Base-by-base conservation (phyloP, 225 moss, liverwort and hornwort species). In the Climacium dendroides region DNA sequence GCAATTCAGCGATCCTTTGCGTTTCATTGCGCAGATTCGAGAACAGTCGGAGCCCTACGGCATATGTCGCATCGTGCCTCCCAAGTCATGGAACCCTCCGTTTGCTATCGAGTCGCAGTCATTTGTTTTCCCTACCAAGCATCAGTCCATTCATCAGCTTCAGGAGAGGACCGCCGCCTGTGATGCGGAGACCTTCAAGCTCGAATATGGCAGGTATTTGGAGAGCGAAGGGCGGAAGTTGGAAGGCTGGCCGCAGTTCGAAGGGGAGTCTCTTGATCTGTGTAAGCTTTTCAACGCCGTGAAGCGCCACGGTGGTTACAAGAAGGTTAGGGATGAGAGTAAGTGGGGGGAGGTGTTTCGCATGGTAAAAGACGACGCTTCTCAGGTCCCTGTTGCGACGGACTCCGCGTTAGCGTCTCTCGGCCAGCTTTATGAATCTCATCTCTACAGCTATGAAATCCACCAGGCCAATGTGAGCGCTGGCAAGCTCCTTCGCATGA, bases 71-170 rank as follows among this genome's bases (percentile, higher is more conserved):
- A 96, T 98, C 94, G 96, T 98, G 55, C 98, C 98, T 83, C 98
- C 98, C 39, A 74, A 65, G 85, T 95, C 98, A 63, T 98, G 98
- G 98, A 95, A 92, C 94, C 98, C 98, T 74, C 98, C 97, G 66
- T 95, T 98, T 85, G 98, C 97, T 82, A 91, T 98, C 58, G 97
- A 98, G 89, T 89, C 96, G 43, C 92, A 94, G 84, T 93, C 96
- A 53, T 98, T 98, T 89, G 91, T 92, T n/a, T 98, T 98, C 80
- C 98, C 98, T n/a, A 98, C 98, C 63, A 98, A 98, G 93, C 96
- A 97, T 45, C 98, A 98, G 92, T 94, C 95, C 70, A 98, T 98
- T 70, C 98, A 98, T 91, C 98, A 98, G 88, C 93, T 98, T 84
- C 98, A 98, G 94, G 97, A 98, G 91, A 89, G 98, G 90, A 94